phyloP scores from a whole-genome alignment of 441 rosid species.

The Kokia cookei region DNA sequence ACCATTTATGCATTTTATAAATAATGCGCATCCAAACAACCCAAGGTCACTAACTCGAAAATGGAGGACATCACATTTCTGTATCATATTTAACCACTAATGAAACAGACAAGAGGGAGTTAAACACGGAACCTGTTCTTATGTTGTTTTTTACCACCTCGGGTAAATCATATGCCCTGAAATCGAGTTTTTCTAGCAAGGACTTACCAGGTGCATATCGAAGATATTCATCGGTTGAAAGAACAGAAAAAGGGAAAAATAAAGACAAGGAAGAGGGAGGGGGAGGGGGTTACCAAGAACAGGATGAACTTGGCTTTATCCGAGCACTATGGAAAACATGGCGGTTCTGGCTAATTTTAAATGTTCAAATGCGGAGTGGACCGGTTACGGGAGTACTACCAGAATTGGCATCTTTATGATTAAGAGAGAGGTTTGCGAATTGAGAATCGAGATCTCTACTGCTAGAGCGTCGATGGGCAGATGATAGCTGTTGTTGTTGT shows the following conservation, averaged over 20 bases:
- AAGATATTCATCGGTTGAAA: conserved; percentile 30
- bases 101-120: conserved; percentile 18
- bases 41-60: conserved; percentile 1
- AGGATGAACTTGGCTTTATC: conserved; percentile 27
- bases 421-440: conserved; percentile 75
- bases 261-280: conserved; percentile 20
- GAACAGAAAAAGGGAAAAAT: not conserved
- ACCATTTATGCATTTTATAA: conserved; percentile 10
- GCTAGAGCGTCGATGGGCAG: conserved; percentile 56
- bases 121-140: conserved; percentile 35
- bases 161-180: conserved; percentile 52
- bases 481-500: conserved; percentile 39
- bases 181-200: conserved; percentile 23
- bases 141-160: conserved; percentile 60
- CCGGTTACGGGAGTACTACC: conserved; percentile 59
- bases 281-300: conserved; percentile 8
- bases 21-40: conserved; percentile 11
- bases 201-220: conserved; percentile 67
- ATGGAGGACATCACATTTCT: conserved; percentile 12
- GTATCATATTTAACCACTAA: conserved; percentile 8
- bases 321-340: conserved; percentile 14
- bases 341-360: conserved; percentile 18
- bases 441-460: conserved; percentile 93
- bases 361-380: conserved; percentile 48
- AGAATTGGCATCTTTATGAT: conserved; percentile 60